Conservation (phyloP, 345 rosid species). For the Dovyalis caffra region DNA sequence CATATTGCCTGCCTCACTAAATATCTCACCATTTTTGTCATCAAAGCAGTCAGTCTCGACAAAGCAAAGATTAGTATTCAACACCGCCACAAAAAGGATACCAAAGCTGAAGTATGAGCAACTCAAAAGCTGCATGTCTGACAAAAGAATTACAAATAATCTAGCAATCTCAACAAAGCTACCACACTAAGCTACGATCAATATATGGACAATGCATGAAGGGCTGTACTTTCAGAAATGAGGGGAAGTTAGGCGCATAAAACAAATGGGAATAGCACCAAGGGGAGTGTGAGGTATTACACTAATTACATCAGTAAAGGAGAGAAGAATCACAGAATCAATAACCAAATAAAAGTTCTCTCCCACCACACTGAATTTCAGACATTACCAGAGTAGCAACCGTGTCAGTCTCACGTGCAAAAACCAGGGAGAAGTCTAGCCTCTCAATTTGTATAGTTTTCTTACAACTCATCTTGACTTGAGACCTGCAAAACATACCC, state of each 20-base stretch:
- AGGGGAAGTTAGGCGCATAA: not conserved
- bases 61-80: too few relatives aligned
- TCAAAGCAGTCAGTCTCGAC: too few relatives aligned
- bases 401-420: not conserved
- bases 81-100: too few relatives aligned
- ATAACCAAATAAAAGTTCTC: not conserved
- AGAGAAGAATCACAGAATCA: not conserved
- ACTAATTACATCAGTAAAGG: constrained; percentile 12
- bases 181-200: constrained; percentile 16
- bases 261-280: constrained; percentile 4
- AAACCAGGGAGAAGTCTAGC: not conserved
- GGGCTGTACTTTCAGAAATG: constrained; percentile 2
- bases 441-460: not conserved
- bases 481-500: constrained; percentile 3
- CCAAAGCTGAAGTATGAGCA: too few relatives aligned
- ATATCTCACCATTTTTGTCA: too few relatives aligned
- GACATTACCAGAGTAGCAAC: not conserved
- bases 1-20: too few relatives aligned
- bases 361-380: not conserved
- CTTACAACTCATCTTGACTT: not conserved
- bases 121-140: constrained; percentile 9
- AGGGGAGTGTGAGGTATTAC: not conserved
- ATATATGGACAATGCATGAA: not conserved
- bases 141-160: constrained; percentile 20
- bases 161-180: constrained; percentile 9